phyloP scores from a whole-genome alignment of 140 eudicot species.

The Stevia rebaudiana region DNA sequence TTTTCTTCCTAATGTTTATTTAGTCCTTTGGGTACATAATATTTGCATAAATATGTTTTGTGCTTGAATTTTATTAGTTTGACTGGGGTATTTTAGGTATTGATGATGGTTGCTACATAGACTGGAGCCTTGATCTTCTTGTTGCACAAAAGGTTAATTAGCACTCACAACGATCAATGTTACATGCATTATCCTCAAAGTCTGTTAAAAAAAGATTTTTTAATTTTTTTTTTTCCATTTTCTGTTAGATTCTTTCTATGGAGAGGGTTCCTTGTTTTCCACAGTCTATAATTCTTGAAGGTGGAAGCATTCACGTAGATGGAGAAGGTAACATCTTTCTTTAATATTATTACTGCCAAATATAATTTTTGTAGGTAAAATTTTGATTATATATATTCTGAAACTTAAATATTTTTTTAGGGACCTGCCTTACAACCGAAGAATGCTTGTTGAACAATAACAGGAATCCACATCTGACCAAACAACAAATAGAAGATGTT shows the following conservation, averaged over 20 bases:
- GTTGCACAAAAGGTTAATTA: slow-evolving; percentile 73
- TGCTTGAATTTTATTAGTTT: neutral
- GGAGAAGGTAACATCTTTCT: slow-evolving; percentile 60
- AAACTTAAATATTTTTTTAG: slow-evolving; percentile 33
- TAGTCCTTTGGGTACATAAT: neutral
- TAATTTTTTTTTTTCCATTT: neutral
- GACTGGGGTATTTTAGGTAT: slow-evolving; percentile 38
- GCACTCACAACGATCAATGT: neutral
- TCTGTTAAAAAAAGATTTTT: neutral
- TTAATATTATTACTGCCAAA: neutral
- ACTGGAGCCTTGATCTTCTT: slow-evolving; percentile 85
- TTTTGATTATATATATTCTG: neutral
- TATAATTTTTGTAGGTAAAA: neutral
- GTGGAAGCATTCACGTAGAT: slow-evolving; percentile 98
- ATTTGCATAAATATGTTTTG: neutral
- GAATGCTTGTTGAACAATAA: slow-evolving; percentile 91
- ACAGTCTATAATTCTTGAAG: slow-evolving; percentile 85
- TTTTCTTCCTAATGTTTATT: neutral
- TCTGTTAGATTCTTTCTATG: slow-evolving; percentile 51
- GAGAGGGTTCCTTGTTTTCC: slow-evolving; percentile 71
- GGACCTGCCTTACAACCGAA: slow-evolving; percentile 95
- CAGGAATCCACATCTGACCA: slow-evolving; percentile 76
- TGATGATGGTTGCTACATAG: slow-evolving; percentile 80
- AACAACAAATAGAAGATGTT: slow-evolving; percentile 69
- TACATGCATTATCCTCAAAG: neutral